Conservation (phyloP, 1,139 yeast species). For the Blastobotrys illinoisensis region DNA sequence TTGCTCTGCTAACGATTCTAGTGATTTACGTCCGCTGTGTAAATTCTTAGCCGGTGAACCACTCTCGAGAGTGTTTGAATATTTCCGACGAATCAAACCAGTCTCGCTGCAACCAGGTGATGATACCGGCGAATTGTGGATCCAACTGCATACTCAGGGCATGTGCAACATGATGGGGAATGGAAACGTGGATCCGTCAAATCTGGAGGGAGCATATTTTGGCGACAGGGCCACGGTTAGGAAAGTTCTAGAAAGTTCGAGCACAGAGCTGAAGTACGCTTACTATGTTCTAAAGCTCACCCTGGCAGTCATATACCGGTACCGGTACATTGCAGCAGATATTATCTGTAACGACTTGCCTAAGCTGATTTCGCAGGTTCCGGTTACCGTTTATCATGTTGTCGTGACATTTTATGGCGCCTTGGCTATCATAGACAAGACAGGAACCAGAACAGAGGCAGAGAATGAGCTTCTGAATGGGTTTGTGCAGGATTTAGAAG, state of each 20-base stretch:
- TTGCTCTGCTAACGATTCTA: constrained; percentile 10
- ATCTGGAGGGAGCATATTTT: constrained; percentile 23
- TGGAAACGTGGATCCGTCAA: constrained; percentile 24
- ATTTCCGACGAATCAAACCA: constrained; percentile 23
- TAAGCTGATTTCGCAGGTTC: constrained; percentile 22
- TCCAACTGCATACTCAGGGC: constrained; percentile 26
- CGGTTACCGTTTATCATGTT: constrained; percentile 28
- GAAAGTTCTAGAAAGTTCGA: constrained; percentile 15
- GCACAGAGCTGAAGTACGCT: constrained; percentile 25
- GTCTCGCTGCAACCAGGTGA: constrained; percentile 24
- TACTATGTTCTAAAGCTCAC: constrained; percentile 24
- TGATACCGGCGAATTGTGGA: constrained; percentile 28
- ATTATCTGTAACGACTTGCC: constrained; percentile 24
- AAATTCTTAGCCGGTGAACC: constrained; percentile 30
- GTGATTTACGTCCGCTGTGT: constrained; percentile 29
- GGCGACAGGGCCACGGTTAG: constrained; percentile 15
- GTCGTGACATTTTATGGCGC: constrained; percentile 29
- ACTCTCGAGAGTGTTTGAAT: constrained; percentile 23
- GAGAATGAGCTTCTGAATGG: constrained; percentile 19
- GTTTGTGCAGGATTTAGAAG: constrained; percentile 28
- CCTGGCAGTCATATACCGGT: constrained; percentile 25
- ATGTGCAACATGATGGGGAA: constrained; percentile 24
- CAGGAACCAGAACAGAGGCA: constrained; percentile 11
- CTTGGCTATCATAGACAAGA: constrained; percentile 26
- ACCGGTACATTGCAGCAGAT: constrained; percentile 26